Conservation (phyloP, 2,329 filamentous ascomycete species). For the Parastagonospora avenae region DNA sequence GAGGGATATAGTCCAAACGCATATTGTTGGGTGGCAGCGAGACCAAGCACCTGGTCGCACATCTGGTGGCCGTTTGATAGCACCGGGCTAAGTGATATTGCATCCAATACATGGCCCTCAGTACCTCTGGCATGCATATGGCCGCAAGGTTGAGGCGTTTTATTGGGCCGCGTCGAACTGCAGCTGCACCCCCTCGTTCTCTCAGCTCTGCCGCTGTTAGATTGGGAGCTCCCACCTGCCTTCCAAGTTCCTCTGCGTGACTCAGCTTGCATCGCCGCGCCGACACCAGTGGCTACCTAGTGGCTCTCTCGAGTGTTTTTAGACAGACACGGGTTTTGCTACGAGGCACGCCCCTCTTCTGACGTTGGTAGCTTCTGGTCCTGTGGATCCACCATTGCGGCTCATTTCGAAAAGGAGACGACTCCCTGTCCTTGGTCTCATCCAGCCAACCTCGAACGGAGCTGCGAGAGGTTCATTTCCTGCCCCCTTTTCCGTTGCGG, state of each 20-base stretch:
- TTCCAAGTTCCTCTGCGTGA: slow-evolving; percentile 4
- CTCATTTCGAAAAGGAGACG: slow-evolving; percentile 28
- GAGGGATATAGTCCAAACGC: too few relatives aligned
- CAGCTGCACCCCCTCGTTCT: not conserved
- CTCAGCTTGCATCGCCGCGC: slow-evolving; percentile 4
- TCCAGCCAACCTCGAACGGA: slow-evolving; percentile 26
- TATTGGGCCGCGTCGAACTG: not conserved
- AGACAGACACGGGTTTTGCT: not conserved
- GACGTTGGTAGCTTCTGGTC: not conserved
- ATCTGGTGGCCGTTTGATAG: too few relatives aligned
- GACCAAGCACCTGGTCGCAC: too few relatives aligned
- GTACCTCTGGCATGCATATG: too few relatives aligned
- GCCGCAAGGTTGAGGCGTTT: too few relatives aligned
- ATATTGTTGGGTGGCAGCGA: too few relatives aligned
- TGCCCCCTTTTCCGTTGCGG: slow-evolving; percentile 11
- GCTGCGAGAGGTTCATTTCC: slow-evolving; percentile 22
- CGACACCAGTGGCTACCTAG: not conserved
- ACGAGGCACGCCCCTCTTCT: not conserved
- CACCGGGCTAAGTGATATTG: too few relatives aligned
- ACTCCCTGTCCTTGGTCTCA: slow-evolving; percentile 26
- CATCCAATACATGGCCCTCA: too few relatives aligned
- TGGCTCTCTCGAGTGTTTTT: not conserved
- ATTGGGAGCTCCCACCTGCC: not conserved
- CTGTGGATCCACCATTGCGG: not conserved
- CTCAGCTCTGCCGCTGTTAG: not conserved